Percentiles rank a stretch among this genome's conserved stretches.
phyloP scores from a whole-genome alignment of 352 stramenopile genomes.

The Aphanomyces cochlioides region DNA sequence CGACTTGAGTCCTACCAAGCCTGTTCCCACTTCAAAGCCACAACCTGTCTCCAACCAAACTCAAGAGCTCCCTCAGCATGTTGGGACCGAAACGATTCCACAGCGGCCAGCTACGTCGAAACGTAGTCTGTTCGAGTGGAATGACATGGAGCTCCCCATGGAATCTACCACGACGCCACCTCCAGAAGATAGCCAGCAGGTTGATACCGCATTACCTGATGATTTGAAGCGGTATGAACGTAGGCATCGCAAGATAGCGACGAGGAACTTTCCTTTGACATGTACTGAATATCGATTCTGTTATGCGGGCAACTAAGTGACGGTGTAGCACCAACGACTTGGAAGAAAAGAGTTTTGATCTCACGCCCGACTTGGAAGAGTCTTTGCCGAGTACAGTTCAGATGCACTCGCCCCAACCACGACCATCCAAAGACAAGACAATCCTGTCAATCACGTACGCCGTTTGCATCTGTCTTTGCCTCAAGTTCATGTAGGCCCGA shows the following conservation, averaged over 20 bases:
- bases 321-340: constrained; percentile 40
- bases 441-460: neutral
- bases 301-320: constrained; percentile 23
- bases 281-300: constrained; percentile 39
- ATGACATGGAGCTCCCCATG: too few species aligned
- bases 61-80: too few species aligned
- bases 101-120: too few species aligned
- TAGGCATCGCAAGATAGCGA: constrained; percentile 28
- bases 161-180: too few species aligned
- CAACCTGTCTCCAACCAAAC: too few species aligned
- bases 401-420: neutral
- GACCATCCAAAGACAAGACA: neutral
- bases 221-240: too few species aligned
- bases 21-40: too few species aligned
- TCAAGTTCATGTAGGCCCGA: constrained; percentile 34
- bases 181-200: too few species aligned
- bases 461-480: neutral
- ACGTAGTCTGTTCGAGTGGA: too few species aligned
- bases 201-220: too few species aligned
- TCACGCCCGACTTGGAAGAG: constrained; percentile 26
- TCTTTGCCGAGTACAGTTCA: constrained; percentile 23
- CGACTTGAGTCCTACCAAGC: neutral
- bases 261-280: constrained; percentile 52
- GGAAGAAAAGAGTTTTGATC: constrained; percentile 37
- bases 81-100: too few species aligned